Evolutionary conservation across 768 basidiomycete species (phyloP).

Genomic region (Lactarius psammicola): DNA sequence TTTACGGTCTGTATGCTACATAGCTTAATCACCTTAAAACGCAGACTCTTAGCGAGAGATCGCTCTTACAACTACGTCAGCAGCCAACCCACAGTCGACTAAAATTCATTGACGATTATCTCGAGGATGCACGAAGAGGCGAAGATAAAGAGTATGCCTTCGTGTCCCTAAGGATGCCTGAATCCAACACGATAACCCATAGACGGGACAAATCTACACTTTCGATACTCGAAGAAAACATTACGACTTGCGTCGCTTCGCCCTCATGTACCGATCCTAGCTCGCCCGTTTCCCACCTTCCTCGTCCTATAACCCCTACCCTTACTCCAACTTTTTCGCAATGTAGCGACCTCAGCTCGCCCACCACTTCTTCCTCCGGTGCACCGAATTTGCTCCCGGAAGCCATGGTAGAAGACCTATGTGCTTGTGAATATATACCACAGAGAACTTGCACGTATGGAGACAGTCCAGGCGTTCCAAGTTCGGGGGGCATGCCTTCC

Average conservation of each 20-base stretch:
- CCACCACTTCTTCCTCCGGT: neutral
- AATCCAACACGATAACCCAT: neutral
- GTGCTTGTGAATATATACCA: neutral
- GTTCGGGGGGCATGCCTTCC: neutral
- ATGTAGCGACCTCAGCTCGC: neutral
- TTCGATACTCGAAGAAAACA: neutral
- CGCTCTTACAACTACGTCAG: neutral
- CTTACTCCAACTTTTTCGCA: neutral
- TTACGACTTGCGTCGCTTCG: neutral
- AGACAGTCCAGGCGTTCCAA: neutral
- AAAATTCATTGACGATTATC: neutral
- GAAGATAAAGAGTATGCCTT: neutral
- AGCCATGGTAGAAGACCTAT: neutral
- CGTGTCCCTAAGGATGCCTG: neutral
- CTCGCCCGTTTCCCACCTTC: neutral
- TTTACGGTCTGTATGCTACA: neutral
- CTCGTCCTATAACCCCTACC: neutral
- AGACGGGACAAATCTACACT: neutral
- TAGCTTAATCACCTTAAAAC: neutral
- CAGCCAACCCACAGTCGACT: constrained; percentile 1
- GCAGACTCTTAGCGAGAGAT: neutral
- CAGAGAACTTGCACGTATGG: neutral
- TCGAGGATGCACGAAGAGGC: neutral
- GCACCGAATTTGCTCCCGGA: neutral
- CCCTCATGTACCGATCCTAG: neutral